Evolutionary conservation across 2,329 filamentous ascomycete genomes (phyloP), one percentile per base, ranked within the genome.

Genomic region (Paecilomyces sp.): DNA sequence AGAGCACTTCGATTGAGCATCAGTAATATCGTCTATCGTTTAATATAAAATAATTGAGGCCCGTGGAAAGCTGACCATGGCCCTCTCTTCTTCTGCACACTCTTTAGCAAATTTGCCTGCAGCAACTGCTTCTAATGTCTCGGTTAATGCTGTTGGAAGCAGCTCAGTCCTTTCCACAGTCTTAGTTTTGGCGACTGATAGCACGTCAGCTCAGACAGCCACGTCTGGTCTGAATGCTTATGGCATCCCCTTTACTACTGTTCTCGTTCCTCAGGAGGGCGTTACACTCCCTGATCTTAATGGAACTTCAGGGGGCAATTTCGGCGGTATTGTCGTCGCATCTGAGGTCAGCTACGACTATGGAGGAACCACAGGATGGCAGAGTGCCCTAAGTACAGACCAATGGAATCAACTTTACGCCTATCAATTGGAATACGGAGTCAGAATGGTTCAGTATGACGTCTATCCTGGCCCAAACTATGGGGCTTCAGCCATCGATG

Each of bases 391-490:
- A 60, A 85, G 82, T 9, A 67, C 76, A 5, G 78, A 76, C 51
- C 85, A 87, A 74, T 85, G 81, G 82, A 76, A 79, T 31, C 67
- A 77, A 55, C 68, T 87, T 2, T 85, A 83, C 64, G 75, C 77
- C 55, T 87, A 87, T 64, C 85, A 87, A 69, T 76, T 76, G 1
- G 72, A 72, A 28, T 87, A 85, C 63, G 82, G 83, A 22, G 81
- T 85, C 12, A 79, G 85, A 30, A 83, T 87, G 82, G 83, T 86
- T 31, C 81, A 84, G 55, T 72, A 85, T 22, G 83, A 86, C 66
- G 82, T 81, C 5, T 85, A 79, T 64, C 85, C 85, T 5, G 77
- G 77, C 6, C 68, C 79, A 13, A 76, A 79, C 9, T 83, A 79
- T 65, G 82, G 83, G 65, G 72, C 74, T 64, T 69, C 66, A 28